Evolutionary conservation across 805 yeast genomes (phyloP).

Genomic region (Candida michaelii): DNA sequence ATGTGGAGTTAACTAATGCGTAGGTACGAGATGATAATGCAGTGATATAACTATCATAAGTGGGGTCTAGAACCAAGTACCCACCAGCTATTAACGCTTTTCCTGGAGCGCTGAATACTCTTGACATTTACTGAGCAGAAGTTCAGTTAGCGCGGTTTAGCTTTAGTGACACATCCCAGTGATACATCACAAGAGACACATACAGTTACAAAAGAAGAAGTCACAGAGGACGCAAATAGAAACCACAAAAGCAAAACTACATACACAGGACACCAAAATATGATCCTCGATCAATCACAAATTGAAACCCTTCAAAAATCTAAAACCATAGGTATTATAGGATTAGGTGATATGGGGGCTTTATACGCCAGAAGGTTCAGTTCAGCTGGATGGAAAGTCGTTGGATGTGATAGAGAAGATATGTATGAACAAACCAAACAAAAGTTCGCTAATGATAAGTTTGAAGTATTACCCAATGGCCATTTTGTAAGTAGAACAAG

Average conservation of each 20-base stretch:
- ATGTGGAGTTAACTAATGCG: conserved; percentile 52
- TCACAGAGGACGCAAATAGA: too few relatives aligned
- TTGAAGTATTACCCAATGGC: conserved; percentile 72
- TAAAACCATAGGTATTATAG: conserved; percentile 83
- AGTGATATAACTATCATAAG: conserved; percentile 72
- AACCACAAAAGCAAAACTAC: background rate
- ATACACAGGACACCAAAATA: background rate
- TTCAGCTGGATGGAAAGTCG: conserved; percentile 83
- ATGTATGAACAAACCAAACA: conserved; percentile 45
- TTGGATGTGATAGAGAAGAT: conserved; percentile 84
- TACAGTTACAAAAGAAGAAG: too few relatives aligned
- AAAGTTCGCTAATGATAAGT: conserved; percentile 41
- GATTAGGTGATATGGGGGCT: conserved; percentile 95
- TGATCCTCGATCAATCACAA: conserved; percentile 14
- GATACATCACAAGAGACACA: too few relatives aligned
- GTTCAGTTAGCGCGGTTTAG: too few relatives aligned
- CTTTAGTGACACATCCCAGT: too few relatives aligned
- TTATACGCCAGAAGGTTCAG: conserved; percentile 79
- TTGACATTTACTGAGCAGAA: conserved; percentile 1
- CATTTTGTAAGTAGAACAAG: conserved; percentile 77
- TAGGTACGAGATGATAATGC: conserved; percentile 92
- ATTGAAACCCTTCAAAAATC: conserved; percentile 18
- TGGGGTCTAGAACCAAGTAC: conserved; percentile 81
- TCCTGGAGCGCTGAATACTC: conserved; percentile 89
- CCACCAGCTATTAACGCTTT: conserved; percentile 96